Evolutionary conservation across 2,329 filamentous ascomycete genomes (phyloP).

Genomic region (Aspergillus clavatus): DNA sequence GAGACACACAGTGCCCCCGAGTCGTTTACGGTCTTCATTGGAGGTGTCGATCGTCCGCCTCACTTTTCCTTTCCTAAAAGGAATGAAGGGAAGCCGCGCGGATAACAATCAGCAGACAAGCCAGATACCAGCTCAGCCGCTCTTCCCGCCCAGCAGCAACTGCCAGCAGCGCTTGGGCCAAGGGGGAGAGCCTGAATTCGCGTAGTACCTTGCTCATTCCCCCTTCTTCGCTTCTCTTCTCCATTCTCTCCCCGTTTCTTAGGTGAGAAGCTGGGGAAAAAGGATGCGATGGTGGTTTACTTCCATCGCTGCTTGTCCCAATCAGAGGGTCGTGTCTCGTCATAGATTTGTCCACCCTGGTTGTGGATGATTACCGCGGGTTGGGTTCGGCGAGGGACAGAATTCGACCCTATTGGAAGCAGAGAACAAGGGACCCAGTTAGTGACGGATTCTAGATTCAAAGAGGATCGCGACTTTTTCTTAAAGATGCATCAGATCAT

Average conservation of each 20-base stretch:
- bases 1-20: too few species aligned
- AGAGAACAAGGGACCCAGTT: constrained; percentile 11
- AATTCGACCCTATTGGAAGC: constrained; percentile 26
- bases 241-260: neutral
- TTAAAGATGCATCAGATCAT: neutral
- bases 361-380: constrained; percentile 33
- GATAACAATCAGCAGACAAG: constrained; percentile 18
- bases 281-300: constrained; percentile 15
- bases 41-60: constrained; percentile 21
- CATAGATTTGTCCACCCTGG: constrained; percentile 33
- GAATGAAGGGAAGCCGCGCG: constrained; percentile 17
- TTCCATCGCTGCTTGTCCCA: constrained; percentile 39
- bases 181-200: neutral
- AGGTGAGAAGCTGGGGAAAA: neutral
- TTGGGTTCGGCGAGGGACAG: constrained; percentile 26
- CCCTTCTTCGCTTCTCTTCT: neutral
- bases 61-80: constrained; percentile 15
- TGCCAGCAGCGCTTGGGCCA: neutral
- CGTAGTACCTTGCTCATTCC: neutral
- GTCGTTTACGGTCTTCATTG: neutral
- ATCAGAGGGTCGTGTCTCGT: constrained; percentile 34
- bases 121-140: constrained; percentile 2
- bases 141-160: constrained; percentile 4
- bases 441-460: constrained; percentile 9
- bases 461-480: neutral